Evolutionary conservation across 805 yeast genomes (phyloP), one percentile per base, ranked within the genome.

Genomic region (Phaffomyces thermotolerans): DNA sequence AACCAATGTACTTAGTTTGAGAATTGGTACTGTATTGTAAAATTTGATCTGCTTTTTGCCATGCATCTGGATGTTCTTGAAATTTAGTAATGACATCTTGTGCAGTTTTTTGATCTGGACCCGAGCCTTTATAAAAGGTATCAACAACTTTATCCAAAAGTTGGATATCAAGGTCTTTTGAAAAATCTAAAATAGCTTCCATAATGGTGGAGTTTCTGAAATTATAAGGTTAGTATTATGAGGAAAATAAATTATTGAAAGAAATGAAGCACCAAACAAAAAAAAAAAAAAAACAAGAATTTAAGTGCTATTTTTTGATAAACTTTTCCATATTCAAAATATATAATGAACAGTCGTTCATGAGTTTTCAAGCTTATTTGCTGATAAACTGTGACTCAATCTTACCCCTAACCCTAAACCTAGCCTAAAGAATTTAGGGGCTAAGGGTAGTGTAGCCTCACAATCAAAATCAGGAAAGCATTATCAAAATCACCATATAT

Each of bases 21-120:
- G 96, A 73, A 60, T 89, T 84, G 40, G 70, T 67, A 4, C 95
- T 80, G 49, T 69, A 72, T 52, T 90, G 89, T 51, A 93, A 72
- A 47, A 93, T 90, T 63, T 84, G 79, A 57, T 91, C 98, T 30
- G 95, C 93, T 44, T 84, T 77, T 52, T 84, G 87, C 99, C 99
- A 93, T 23, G 97, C 83, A 55, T 91, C 96, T 3, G 93, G 95
- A 63, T 89, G 84, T 49, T 88, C 95, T 65, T 93, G 96, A 63
- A 93, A 90, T 65, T 79, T 77, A 20, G 84, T 81, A 55, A 85
- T 73, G 8, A 83, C 66, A 33, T 72, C 71, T 64, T 82, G 91
- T 9, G 95, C 95, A 51, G 73, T 70, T 48, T 77, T 78, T 54
- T 82, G 89, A 34, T 65, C 70, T 10, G 69, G 63, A 33, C 95